Percentiles rank a stretch among this genome's conserved stretches.
Conservation (phyloP, 225 moss, liverwort and hornwort genomes). For the Polytrichum commune region DNA sequence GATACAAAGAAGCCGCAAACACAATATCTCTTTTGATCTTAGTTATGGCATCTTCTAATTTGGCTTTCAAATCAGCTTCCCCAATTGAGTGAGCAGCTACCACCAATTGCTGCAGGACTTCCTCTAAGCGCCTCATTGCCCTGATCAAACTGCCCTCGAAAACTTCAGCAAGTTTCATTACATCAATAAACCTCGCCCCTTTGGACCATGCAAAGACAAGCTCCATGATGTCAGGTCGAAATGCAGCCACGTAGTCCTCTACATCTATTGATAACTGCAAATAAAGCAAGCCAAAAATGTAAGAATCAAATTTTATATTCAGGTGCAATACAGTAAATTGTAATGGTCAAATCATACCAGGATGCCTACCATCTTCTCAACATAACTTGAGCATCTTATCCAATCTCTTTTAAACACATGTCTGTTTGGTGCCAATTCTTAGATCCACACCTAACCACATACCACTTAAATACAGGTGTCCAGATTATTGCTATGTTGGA, state of each 20-base stretch:
- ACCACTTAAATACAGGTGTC: too few relatives aligned
- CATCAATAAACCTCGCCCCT: constrained; percentile 82
- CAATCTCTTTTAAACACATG: too few relatives aligned
- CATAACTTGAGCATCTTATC: too few relatives aligned
- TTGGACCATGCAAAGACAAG: constrained; percentile 79
- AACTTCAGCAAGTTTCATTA: constrained; percentile 80
- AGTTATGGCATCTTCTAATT: constrained; percentile 73
- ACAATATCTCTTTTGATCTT: constrained; percentile 93
- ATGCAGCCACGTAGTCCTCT: constrained; percentile 77
- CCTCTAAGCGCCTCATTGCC: constrained; percentile 83
- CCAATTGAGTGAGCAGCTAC: constrained; percentile 77
- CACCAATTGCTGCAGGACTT: constrained; percentile 85
- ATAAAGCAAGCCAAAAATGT: neutral
- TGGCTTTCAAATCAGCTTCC: constrained; percentile 73
- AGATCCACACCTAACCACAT: too few relatives aligned
- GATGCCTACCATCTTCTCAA: too few relatives aligned
- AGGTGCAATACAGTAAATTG: too few relatives aligned
- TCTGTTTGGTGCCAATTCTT: too few relatives aligned
- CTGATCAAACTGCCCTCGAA: constrained; percentile 97
- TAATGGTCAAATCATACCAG: too few relatives aligned
- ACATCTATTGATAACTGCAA: constrained; percentile 75
- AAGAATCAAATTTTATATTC: too few relatives aligned
- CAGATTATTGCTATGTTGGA: too few relatives aligned
- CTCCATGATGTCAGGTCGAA: constrained; percentile 93
- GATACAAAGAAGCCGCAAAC: constrained; percentile 89